Percentiles rank a stretch among this genome's conserved stretches.
These are phyloP conservation scores for Aspergillus conjunctus DNA, from an alignment of 495 filamentous ascomycete genomes.

Conservation along the genomic window DNA sequence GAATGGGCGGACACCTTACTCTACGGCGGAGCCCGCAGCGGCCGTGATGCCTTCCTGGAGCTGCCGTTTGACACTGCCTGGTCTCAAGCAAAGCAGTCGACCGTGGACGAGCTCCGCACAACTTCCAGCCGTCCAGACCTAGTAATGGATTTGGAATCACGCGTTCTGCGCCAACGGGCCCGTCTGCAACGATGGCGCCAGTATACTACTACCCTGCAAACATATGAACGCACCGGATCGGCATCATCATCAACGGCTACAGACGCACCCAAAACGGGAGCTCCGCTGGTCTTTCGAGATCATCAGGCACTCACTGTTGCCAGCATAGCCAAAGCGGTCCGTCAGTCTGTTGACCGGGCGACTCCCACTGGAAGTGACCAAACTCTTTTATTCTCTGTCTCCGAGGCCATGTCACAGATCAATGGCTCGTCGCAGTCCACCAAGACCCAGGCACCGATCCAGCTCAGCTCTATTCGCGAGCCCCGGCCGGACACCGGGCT, in stretches of 20 bases:
- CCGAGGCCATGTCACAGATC: constrained; percentile 55
- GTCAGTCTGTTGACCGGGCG: constrained; percentile 40
- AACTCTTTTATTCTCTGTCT: constrained; percentile 57
- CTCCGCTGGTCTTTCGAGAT: constrained; percentile 36
- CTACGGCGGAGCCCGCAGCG: constrained; percentile 60
- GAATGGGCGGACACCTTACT: constrained; percentile 69
- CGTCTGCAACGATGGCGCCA: constrained; percentile 72
- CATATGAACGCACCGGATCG: constrained; percentile 21
- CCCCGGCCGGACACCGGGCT: not conserved
- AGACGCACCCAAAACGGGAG: constrained; percentile 16
- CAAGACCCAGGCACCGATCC: not conserved
- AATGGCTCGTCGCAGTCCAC: constrained; percentile 44
- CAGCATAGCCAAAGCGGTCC: constrained; percentile 44
- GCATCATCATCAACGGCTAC: constrained; percentile 12
- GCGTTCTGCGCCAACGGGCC: constrained; percentile 61
- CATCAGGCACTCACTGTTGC: constrained; percentile 46
- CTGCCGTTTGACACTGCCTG: constrained; percentile 68
- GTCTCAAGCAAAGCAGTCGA: constrained; percentile 58
- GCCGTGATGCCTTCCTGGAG: constrained; percentile 64
- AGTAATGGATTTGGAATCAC: constrained; percentile 62
- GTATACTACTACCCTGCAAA: constrained; percentile 53
- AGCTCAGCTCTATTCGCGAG: constrained; percentile 4
- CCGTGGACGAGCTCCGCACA: constrained; percentile 51
- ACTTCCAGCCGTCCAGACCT: constrained; percentile 34
- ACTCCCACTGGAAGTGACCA: constrained; percentile 49